A percentile compares a stretch with the other conserved stretches of the same genome.
Conservation (phyloP, 257 asterid genomes). For the Primulina huaijiensis region DNA sequence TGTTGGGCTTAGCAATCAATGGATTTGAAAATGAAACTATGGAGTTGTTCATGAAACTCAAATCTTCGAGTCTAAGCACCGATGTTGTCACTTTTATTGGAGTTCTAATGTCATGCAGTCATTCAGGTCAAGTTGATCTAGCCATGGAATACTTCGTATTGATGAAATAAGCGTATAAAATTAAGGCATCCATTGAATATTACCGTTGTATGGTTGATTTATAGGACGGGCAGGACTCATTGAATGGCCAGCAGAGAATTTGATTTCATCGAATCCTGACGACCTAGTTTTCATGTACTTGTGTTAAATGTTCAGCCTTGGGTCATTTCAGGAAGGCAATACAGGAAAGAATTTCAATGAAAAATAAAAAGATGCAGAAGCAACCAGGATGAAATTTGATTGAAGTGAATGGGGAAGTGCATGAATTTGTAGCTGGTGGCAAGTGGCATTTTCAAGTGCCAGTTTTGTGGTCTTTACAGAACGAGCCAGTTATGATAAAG, state of each 20-base stretch:
- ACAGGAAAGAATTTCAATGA: slow-evolving; percentile 51
- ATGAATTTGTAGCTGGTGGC: slow-evolving; percentile 57
- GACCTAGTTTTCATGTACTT: slow-evolving; percentile 52
- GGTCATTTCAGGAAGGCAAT: slow-evolving; percentile 49
- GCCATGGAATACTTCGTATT: slow-evolving; percentile 44
- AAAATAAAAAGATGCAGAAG: slow-evolving; percentile 39
- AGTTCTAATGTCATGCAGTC: slow-evolving; percentile 54
- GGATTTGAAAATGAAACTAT: slow-evolving; percentile 49
- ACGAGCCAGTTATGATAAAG: not conserved
- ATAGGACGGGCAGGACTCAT: slow-evolving; percentile 63
- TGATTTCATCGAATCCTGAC: slow-evolving; percentile 43
- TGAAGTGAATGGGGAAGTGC: slow-evolving; percentile 68
- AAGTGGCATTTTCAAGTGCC: slow-evolving; percentile 27
- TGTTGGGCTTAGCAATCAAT: slow-evolving; percentile 60
- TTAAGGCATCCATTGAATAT: slow-evolving; percentile 51
- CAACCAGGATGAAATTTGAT: slow-evolving; percentile 66
- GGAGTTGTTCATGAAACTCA: slow-evolving; percentile 43
- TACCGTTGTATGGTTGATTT: slow-evolving; percentile 70
- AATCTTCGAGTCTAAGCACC: slow-evolving; percentile 38
- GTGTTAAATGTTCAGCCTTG: slow-evolving; percentile 53
- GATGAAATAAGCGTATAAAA: slow-evolving; percentile 39
- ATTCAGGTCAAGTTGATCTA: slow-evolving; percentile 44
- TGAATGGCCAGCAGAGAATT: slow-evolving; percentile 47
- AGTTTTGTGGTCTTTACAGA: slow-evolving; percentile 24
- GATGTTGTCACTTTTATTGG: slow-evolving; percentile 50